Evolutionary conservation across 495 filamentous ascomycete genomes (phyloP).

Genomic region (Podospora conica): DNA sequence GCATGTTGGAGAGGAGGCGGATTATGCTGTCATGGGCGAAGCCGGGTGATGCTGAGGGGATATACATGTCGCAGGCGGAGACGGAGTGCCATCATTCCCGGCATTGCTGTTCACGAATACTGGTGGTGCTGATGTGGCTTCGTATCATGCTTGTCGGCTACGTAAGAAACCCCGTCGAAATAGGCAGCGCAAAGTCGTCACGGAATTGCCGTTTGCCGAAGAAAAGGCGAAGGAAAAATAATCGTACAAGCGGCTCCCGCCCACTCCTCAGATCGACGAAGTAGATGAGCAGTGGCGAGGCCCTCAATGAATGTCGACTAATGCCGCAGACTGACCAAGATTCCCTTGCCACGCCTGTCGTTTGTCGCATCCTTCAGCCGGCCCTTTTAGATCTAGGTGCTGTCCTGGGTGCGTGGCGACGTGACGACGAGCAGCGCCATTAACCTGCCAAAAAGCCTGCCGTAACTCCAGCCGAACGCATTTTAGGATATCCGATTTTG

Average conservation of each 20-base stretch:
- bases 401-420: constrained; percentile 21
- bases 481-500: constrained; percentile 37
- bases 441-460: constrained; percentile 30
- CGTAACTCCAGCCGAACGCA: constrained; percentile 36
- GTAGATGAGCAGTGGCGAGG: constrained; percentile 17
- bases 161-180: constrained; percentile 27
- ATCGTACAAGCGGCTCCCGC: constrained; percentile 33
- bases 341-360: constrained; percentile 23
- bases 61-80: constrained; percentile 6
- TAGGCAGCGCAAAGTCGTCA: constrained; percentile 29
- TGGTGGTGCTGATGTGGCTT: constrained; percentile 25
- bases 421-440: constrained; percentile 25
- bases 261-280: constrained; percentile 26
- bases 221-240: constrained; percentile 29
- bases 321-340: constrained; percentile 29
- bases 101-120: constrained; percentile 24
- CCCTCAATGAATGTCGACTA: constrained; percentile 27
- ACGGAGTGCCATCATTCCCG: constrained; percentile 13
- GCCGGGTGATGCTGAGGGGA: constrained; percentile 11
- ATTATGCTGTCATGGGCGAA: constrained; percentile 7
- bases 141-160: constrained; percentile 32
- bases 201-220: constrained; percentile 27
- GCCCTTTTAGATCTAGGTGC: constrained; percentile 23
- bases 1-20: constrained; percentile 18
- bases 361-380: constrained; percentile 29